Evolutionary conservation across 2,329 filamentous ascomycete species (phyloP).

Genomic region (Diaporthe amygdali): DNA sequence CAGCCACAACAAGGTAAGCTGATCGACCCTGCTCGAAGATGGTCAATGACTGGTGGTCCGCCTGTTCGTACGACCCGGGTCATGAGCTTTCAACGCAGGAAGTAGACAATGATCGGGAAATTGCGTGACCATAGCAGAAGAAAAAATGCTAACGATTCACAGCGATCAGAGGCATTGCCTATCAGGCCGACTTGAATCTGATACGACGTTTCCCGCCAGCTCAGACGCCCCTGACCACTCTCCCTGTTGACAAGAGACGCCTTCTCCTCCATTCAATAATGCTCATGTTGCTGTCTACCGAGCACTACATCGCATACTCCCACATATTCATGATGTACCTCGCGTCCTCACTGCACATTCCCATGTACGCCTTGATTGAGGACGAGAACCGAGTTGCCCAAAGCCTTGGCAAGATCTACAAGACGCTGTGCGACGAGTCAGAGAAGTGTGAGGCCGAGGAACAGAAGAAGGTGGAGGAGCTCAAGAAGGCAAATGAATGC

Average conservation of each 20-base stretch:
- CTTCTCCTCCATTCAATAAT: constrained; percentile 76
- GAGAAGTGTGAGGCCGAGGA: constrained; percentile 36
- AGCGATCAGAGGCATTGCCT: constrained; percentile 38
- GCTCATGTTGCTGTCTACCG: constrained; percentile 75
- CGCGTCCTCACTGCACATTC: constrained; percentile 73
- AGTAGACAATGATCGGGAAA: neutral
- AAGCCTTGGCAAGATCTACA: constrained; percentile 76
- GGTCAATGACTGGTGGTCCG: no score
- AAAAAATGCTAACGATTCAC: constrained; percentile 25
- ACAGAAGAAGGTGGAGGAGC: constrained; percentile 32
- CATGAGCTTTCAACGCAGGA: neutral
- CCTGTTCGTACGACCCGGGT: no score
- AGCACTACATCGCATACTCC: constrained; percentile 78
- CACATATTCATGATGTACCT: constrained; percentile 74
- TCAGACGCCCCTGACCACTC: constrained; percentile 63
- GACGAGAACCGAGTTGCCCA: constrained; percentile 79
- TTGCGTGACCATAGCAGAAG: neutral
- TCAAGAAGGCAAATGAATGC: neutral
- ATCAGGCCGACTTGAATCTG: constrained; percentile 47
- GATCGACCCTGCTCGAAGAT: neutral
- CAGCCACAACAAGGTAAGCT: constrained; percentile 23
- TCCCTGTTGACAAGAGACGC: constrained; percentile 65
- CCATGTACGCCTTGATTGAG: constrained; percentile 66
- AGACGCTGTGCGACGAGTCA: constrained; percentile 56
- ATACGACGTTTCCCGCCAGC: constrained; percentile 63